phyloP scores from a whole-genome alignment of 306 rosid genomes.

The Hippophae rhamnoides region DNA sequence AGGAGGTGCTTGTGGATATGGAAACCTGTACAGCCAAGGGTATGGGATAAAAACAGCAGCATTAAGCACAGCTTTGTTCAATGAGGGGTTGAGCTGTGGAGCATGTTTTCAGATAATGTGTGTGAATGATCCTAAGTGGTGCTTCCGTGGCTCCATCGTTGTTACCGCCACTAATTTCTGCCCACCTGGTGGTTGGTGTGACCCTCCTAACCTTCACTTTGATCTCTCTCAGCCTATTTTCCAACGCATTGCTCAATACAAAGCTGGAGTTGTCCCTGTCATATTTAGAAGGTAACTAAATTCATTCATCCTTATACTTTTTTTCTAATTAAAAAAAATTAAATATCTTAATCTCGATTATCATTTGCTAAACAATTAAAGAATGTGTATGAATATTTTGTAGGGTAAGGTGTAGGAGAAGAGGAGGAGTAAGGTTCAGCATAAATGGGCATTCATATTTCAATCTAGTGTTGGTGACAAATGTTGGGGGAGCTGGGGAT shows the following conservation, averaged over 20 bases:
- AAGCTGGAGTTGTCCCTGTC: conserved; percentile 68
- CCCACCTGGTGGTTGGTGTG: conserved; percentile 86
- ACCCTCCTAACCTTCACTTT: conserved; percentile 71
- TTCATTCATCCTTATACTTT: not conserved
- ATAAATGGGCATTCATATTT: conserved; percentile 77
- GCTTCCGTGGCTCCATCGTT: conserved; percentile 44
- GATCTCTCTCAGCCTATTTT: conserved; percentile 73
- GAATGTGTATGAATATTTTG: conserved; percentile 2
- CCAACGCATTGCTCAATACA: conserved; percentile 59
- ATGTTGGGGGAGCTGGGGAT: conserved; percentile 87
- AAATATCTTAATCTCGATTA: too few species aligned
- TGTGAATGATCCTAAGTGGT: conserved; percentile 65
- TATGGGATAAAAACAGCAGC: conserved; percentile 80
- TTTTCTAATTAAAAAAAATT: too few species aligned
- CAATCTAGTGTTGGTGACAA: conserved; percentile 66
- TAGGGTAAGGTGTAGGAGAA: conserved; percentile 64
- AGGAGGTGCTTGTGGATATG: conserved; percentile 92
- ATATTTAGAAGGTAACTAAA: conserved; percentile 39
- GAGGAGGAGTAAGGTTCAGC: conserved; percentile 67
- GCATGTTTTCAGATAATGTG: conserved; percentile 61
- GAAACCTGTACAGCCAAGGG: conserved; percentile 69
- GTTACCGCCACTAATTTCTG: conserved; percentile 88
- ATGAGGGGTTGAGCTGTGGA: conserved; percentile 73
- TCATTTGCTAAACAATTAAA: not conserved
- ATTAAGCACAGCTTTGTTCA: conserved; percentile 61